Base-by-base conservation (phyloP, 306 rosid genomes). In the Pterocarpus macrocarpus region DNA sequence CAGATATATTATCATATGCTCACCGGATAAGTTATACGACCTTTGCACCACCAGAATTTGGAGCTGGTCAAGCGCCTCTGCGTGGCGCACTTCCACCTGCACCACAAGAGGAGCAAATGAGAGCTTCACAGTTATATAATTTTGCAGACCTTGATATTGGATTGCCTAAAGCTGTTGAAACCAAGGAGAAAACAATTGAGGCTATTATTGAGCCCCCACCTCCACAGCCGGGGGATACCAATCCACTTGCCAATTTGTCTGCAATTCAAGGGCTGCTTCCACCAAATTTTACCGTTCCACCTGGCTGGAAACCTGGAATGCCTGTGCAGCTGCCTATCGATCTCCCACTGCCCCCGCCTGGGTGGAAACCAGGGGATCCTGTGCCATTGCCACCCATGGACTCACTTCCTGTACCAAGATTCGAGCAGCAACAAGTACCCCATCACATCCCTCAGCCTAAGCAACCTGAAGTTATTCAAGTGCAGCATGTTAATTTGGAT, bases 271-370 rank as follows among this genome's bases (percentile, higher is more conserved):
- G 98, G 44, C 14, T 90, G 63, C 90, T 92, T 79, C 98, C 92
- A 63, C 91, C 93, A 14, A 91, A 90, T 82, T 84, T 94, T 69
- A 69, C 91, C 0, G 83, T 94, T 50, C 98, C 98, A 4, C 84
- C 95, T 36, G 98, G 97, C 7, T 95, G 98, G 98, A 95, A 92
- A 81, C 98, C 98, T 14, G 97, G 97, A 63, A 92, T 92, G 97
- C 97, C 97, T 35, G 94, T 95, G 82, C 89, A 90, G 44, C 87
- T 95, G 79, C 97, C 99, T 39, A 77, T 71, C 3, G 90, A 90
- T 76, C 1, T 92, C 28, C 97, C 97, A 70, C 69, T 94, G 87
- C 97, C 97, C 39, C 99, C 97, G 1, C 97, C 97, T 52, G 98
- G 97, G 47, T 95, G 98, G 97, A 92, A 95, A 88, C 91, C 94